Evolutionary conservation across 2,329 filamentous ascomycete genomes (phyloP), one percentile per base, ranked within the genome.

Genomic region (Ciborinia camelliae): DNA sequence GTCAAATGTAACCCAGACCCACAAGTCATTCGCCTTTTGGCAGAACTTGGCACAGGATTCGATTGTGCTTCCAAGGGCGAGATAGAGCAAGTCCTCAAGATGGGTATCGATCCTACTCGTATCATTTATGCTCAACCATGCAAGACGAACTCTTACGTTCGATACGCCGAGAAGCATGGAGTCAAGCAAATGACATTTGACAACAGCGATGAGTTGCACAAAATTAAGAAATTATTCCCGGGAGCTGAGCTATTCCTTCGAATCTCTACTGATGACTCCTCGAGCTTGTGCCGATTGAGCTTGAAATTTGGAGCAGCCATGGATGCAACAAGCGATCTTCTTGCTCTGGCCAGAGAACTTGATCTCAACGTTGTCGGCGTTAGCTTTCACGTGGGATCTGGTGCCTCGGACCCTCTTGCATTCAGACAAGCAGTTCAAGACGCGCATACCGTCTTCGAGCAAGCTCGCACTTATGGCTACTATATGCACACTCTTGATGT

Each of bases 161-260:
- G 93, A 75, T 96, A 93, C 75, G 95, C 96, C 69, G 87, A 90
- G 74, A 85, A 87, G 75, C 83, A 88, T 71, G 90, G 90, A 71
- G 95, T 99, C 76, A 94, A 90, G 81, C 91, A 97, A 83, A 98
- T 99, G 94, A 99, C 95, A 2, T 98, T 99, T 76, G 95, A 99
- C 84, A 99, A 99, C 73, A 87, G 90, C 76, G 95, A 99, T 77
- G 95, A 99, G 83, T 86, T 99, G 61, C 92, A 94, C 86, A 99
- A 99, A 85, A 94, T 96, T 78, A 95, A 96, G 79, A 90, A 92
- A 78, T 86, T 95, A 72, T 97, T 86, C 75, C 94, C 95, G 2
- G 87, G 86, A 55, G 95, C 95, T 35, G 91, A 97, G 81, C 87
- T 99, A 50, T 96, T 90, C 78, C 83, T 99, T 67, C 93, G 95